These are phyloP conservation scores for Leccinum subfulvum DNA, from an alignment of 1,284 basidiomycete species.

Conservation along the genomic window DNA sequence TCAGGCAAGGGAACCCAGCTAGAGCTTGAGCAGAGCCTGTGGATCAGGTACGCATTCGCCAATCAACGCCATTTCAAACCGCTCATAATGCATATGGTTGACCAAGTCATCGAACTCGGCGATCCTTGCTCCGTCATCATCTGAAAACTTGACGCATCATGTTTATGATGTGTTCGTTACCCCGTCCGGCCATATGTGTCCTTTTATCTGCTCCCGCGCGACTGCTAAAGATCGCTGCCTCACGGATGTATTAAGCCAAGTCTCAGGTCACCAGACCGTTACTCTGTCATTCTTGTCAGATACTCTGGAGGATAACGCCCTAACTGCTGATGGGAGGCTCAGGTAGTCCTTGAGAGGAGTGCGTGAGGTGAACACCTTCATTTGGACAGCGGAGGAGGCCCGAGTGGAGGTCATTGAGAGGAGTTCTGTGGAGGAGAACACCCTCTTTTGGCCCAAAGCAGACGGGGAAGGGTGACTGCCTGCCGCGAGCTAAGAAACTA, in stretches of 20 bases:
- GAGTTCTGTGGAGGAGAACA: too few relatives aligned
- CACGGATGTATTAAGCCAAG: conserved; percentile 27
- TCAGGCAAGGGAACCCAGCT: conserved; percentile 38
- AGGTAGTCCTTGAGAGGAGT: too few relatives aligned
- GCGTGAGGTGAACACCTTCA: too few relatives aligned
- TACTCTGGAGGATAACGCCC: conserved; percentile 44
- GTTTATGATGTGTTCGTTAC: conserved; percentile 43
- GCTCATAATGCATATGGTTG: neutral
- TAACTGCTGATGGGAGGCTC: conserved; percentile 22
- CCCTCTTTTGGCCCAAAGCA: too few relatives aligned
- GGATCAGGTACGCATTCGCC: conserved; percentile 33
- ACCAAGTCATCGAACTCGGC: conserved; percentile 29
- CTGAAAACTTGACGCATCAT: conserved; percentile 46
- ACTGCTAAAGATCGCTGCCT: conserved; percentile 39
- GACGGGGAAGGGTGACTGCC: too few relatives aligned
- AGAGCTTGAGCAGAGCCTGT: conserved; percentile 54
- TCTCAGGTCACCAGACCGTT: conserved; percentile 45
- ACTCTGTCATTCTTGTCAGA: conserved; percentile 60
- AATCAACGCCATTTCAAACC: neutral
- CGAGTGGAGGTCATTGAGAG: too few relatives aligned
- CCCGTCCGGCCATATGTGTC: conserved; percentile 40
- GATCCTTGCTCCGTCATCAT: conserved; percentile 39
- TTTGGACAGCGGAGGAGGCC: too few relatives aligned
- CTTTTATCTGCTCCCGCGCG: conserved; percentile 37
- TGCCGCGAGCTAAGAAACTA: conserved; percentile 11